Evolutionary conservation across 352 stramenopile species (phyloP).

Genomic region (Sclerospora graminicola): DNA sequence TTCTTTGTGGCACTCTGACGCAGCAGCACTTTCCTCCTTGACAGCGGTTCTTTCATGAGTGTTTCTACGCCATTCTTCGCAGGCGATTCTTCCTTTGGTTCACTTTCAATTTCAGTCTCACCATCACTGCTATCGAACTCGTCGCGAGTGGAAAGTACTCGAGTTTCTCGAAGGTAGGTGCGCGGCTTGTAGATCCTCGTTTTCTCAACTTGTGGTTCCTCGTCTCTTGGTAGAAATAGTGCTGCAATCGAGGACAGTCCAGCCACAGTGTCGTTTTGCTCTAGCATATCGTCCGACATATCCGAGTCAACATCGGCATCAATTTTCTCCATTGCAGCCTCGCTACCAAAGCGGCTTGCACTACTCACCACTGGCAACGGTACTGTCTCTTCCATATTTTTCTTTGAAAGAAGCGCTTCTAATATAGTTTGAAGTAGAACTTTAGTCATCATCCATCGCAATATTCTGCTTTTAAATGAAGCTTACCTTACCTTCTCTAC

Average conservation of each 20-base stretch:
- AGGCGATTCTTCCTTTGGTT: conserved; percentile 30
- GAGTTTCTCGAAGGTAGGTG: conserved; percentile 20
- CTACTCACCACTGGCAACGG: conserved; percentile 12
- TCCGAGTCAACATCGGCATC: conserved; percentile 39
- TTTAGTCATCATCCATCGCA: conserved; percentile 6
- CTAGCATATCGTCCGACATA: conserved; percentile 65
- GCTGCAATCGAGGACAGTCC: conserved; percentile 44
- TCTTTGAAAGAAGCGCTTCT: conserved; percentile 3
- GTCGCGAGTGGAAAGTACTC: conserved; percentile 15
- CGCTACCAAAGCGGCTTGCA: no score
- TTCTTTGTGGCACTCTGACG: no score
- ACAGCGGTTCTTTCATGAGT: no score
- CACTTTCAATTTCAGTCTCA: conserved; percentile 53
- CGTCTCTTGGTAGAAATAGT: conserved; percentile 29
- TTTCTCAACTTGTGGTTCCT: conserved; percentile 11
- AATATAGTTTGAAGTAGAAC: background rate
- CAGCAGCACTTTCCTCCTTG: no score
- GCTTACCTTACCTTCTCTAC: conserved; percentile 25
- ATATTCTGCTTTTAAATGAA: background rate
- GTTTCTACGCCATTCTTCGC: no score
- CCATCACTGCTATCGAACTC: conserved; percentile 40
- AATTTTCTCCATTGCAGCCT: conserved; percentile 5
- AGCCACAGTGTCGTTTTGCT: conserved; percentile 38
- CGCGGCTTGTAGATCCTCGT: conserved; percentile 39
- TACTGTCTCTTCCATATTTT: conserved; percentile 41